These are phyloP conservation scores for Viola pubescens DNA, from an alignment of 441 rosid species.

Conservation along the genomic window DNA sequence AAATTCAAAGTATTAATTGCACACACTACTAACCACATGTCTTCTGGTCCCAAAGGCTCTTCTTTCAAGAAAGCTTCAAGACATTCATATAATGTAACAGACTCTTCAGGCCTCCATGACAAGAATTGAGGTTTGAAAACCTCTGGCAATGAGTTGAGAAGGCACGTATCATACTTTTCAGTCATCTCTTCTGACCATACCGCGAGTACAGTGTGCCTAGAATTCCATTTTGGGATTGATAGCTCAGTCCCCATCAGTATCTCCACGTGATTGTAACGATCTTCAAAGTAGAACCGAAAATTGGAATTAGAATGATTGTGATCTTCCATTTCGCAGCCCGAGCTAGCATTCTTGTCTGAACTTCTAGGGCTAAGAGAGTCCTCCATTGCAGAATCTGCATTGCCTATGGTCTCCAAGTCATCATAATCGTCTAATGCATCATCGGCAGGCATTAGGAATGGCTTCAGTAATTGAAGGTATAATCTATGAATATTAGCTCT, in stretches of 20 bases:
- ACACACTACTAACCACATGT: conserved; percentile 59
- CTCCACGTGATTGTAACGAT: conserved; percentile 32
- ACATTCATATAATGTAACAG: conserved; percentile 54
- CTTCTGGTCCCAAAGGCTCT: conserved; percentile 75
- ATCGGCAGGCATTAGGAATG: conserved; percentile 45
- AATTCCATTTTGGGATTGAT: conserved; percentile 12
- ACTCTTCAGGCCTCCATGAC: conserved; percentile 41
- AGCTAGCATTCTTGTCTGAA: conserved; percentile 22
- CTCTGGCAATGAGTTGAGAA: conserved; percentile 42
- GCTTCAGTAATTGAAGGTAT: conserved; percentile 54
- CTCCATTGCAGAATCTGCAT: conserved; percentile 32
- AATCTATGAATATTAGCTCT: conserved; percentile 51
- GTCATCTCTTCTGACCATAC: conserved; percentile 45
- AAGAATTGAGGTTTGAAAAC: conserved; percentile 38
- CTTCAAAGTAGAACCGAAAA: conserved; percentile 50
- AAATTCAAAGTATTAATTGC: neutral
- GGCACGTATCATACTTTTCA: conserved; percentile 37
- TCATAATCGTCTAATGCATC: conserved; percentile 26
- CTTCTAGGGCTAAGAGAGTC: conserved; percentile 21
- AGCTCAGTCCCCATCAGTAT: conserved; percentile 40
- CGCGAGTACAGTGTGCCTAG: conserved; percentile 29
- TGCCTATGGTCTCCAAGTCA: conserved; percentile 18
- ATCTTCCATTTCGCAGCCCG: conserved; percentile 33
- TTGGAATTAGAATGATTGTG: conserved; percentile 38
- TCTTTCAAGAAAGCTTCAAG: conserved; percentile 66